phyloP scores from a whole-genome alignment of 768 basidiomycete species.

The Leccinum variicolor region DNA sequence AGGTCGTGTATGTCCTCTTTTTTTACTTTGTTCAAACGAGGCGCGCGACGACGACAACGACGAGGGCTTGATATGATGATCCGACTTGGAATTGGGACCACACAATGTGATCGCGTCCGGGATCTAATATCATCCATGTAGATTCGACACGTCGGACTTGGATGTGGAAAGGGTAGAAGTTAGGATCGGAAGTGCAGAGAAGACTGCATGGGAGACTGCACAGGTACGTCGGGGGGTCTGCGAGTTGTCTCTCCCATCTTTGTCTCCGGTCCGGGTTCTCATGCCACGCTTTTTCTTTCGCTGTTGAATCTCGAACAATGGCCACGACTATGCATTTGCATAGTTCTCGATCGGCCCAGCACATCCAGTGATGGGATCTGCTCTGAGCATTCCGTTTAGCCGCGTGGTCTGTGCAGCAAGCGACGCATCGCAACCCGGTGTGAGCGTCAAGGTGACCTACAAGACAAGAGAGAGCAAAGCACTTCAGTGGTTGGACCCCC shows the following conservation, averaged over 20 bases:
- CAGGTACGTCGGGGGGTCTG: conserved; percentile 35
- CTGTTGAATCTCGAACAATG: background rate
- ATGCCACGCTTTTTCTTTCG: background rate
- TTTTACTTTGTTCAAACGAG: background rate
- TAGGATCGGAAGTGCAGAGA: conserved; percentile 30
- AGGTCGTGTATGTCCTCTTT: conserved; percentile 53
- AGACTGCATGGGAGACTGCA: conserved; percentile 39
- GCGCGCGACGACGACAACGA: no score
- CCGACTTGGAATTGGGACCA: no score
- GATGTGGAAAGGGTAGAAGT: conserved; percentile 54
- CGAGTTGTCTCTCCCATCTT: background rate
- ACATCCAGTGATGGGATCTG: conserved; percentile 73
- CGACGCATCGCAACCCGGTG: background rate
- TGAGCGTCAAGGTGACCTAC: conserved; percentile 58
- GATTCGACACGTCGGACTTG: conserved; percentile 75
- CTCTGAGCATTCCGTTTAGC: conserved; percentile 58
- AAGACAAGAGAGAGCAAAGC: conserved; percentile 74
- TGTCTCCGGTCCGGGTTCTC: background rate
- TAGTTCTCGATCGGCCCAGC: conserved; percentile 55
- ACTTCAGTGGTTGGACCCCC: conserved; percentile 82
- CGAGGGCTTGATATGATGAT: background rate
- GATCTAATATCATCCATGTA: conserved; percentile 20
- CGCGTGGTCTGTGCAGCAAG: conserved; percentile 36
- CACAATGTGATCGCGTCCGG: background rate
- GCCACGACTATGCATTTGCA: background rate